Percentiles rank a stretch among this genome's conserved stretches.
These are phyloP conservation scores for Capronia coronata DNA, from an alignment of 2,329 filamentous ascomycete species.

Conservation along the genomic window DNA sequence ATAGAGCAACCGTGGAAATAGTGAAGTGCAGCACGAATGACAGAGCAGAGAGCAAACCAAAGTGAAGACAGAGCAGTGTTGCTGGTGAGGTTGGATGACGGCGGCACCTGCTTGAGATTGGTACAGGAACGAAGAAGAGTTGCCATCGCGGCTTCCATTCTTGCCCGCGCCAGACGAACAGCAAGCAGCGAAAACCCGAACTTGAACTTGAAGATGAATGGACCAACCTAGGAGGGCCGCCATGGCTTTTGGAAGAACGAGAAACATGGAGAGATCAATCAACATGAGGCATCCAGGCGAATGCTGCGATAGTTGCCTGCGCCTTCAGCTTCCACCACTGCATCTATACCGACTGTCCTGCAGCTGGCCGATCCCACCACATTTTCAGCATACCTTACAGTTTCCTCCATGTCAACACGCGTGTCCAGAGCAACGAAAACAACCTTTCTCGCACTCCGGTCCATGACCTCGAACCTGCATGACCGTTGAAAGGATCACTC, in stretches of 20 bases:
- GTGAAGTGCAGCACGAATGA: slow-evolving; percentile 17
- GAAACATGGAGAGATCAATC: background rate
- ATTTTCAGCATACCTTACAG: background rate
- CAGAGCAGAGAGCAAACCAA: slow-evolving; percentile 10
- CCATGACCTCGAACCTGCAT: background rate
- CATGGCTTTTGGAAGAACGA: background rate
- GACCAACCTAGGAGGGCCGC: background rate
- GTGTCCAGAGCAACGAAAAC: background rate
- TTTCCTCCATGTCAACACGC: background rate
- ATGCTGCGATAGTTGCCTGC: background rate
- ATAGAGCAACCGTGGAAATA: slow-evolving; percentile 19
- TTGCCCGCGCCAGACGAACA: background rate
- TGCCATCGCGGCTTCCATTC: slow-evolving; percentile 14
- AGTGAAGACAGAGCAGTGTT: background rate
- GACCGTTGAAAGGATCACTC: background rate
- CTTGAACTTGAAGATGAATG: background rate
- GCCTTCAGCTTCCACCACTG: background rate
- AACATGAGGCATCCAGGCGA: background rate
- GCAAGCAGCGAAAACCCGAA: background rate
- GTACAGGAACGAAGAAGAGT: slow-evolving; percentile 6
- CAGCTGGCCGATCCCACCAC: slow-evolving; percentile 1
- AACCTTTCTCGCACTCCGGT: background rate
- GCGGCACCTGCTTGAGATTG: slow-evolving; percentile 14
- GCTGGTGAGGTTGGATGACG: slow-evolving; percentile 6
- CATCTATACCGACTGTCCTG: too few relatives aligned